Base-by-base conservation (phyloP, 2,329 filamentous ascomycete genomes). In the Blastomyces percursus region DNA sequence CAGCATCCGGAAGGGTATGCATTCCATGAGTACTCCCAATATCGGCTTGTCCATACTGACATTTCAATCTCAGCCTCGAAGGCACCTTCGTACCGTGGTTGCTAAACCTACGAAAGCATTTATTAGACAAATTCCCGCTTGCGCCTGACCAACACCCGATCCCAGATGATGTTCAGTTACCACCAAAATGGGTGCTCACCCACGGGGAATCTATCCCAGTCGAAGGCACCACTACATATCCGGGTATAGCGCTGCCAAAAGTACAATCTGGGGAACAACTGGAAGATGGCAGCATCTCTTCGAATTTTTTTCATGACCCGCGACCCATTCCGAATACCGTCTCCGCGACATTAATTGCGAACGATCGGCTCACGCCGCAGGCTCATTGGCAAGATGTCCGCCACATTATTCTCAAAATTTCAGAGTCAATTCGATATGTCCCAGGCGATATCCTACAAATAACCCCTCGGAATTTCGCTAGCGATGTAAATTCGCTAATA, bases 331-430 rank as follows among this genome's bases (percentile, higher is more conserved):
- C 84, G 0, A 76, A 78, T 51, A 78, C 82, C 1, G 77, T 84
- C 66, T 74, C 73, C 0, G 88, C 86, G 9, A 81, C 74, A 0
- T 72, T 99, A 0, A 69, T 79, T 0, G 72, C 76, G n/a, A 96
- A 96, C 70, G 74, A 79, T 21, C 84, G 92, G 19, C 74, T 96
- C 6, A 99, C 94, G 0, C 86, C 92, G 0, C 58, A 73, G 0
- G 78, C 79, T 1, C 94, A 99, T 76, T 96, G 91, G 87, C 94
- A 99, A 77, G 94, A 99, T 76, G 93, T 97, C 54, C 88, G 94
- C 0, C 84, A 89, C 60, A 75, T 96, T n/a, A 81, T 79, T 1
- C 79, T 97, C 16, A 79, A 72, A 12, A 75, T 79, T 14, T 68
- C 75, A 2, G 71, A 70, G 55, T 67, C 70, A 1, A 73, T 76